Conservation (phyloP, 805 yeast species). For the Kluyveromyces aestuarii region DNA sequence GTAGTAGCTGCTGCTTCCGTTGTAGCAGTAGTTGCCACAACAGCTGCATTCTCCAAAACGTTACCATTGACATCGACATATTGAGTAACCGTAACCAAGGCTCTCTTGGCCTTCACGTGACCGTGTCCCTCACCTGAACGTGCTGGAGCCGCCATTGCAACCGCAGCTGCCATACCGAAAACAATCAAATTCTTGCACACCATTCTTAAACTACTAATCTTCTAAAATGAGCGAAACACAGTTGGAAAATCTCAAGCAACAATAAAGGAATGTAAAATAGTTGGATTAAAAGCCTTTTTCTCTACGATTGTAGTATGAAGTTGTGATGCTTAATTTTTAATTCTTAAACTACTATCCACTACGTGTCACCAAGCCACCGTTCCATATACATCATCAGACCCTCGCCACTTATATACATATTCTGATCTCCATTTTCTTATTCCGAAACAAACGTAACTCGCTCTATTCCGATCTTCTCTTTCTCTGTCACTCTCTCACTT, state of each 20-base stretch:
- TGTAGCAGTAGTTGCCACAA: slow-evolving; percentile 8
- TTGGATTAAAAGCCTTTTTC: not conserved
- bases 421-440: no score
- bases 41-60: slow-evolving; percentile 10
- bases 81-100: slow-evolving; percentile 26
- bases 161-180: slow-evolving; percentile 11
- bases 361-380: no score
- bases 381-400: no score
- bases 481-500: no score
- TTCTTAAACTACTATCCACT: no score
- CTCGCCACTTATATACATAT: no score
- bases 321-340: not conserved
- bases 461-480: no score
- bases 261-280: slow-evolving; percentile 2
- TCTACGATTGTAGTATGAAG: not conserved
- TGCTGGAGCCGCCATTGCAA: slow-evolving; percentile 20
- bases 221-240: not conserved
- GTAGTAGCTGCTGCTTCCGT: slow-evolving; percentile 13
- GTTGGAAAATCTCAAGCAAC: not conserved
- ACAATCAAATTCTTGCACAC: not conserved
- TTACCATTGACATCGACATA: slow-evolving; percentile 25
- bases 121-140: slow-evolving; percentile 21
- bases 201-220: not conserved
- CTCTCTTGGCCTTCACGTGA: slow-evolving; percentile 21
- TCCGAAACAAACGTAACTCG: no score